Evolutionary conservation across 1,284 basidiomycete species (phyloP).

Genomic region (Heterobasidion annosum): DNA sequence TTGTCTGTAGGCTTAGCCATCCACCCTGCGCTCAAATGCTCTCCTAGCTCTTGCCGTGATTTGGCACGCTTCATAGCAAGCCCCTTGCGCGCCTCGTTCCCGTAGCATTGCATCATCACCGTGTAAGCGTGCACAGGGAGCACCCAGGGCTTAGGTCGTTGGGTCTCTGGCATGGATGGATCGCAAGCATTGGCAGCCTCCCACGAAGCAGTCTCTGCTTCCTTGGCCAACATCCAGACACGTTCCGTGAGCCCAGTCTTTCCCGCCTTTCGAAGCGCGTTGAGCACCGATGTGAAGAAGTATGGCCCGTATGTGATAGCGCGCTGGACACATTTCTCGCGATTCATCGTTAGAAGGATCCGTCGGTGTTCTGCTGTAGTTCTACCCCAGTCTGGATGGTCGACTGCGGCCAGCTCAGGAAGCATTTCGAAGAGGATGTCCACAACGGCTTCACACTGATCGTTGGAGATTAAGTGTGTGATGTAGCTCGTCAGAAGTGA

Average conservation of each 20-base stretch:
- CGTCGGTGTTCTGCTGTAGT: slow-evolving; percentile 13
- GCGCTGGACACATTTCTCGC: slow-evolving; percentile 26
- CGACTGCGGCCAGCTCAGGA: slow-evolving; percentile 38
- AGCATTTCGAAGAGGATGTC: slow-evolving; percentile 40
- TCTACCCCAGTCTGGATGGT: slow-evolving; percentile 27
- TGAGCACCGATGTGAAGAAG: slow-evolving; percentile 48
- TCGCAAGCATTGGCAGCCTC: not conserved
- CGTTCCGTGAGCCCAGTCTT: slow-evolving; percentile 48
- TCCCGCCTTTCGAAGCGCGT: slow-evolving; percentile 50
- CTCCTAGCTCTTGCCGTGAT: not conserved
- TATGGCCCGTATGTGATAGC: slow-evolving; percentile 46
- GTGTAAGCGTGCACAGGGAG: slow-evolving; percentile 64
- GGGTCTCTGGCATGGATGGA: not conserved
- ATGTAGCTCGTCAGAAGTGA: slow-evolving; percentile 46
- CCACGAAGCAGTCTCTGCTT: slow-evolving; percentile 49
- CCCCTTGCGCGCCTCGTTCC: slow-evolving; percentile 31
- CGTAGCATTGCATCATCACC: slow-evolving; percentile 59
- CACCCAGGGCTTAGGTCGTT: slow-evolving; percentile 37
- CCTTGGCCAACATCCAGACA: slow-evolving; percentile 51
- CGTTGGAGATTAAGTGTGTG: slow-evolving; percentile 39
- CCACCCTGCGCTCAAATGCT: not conserved
- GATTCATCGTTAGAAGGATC: slow-evolving; percentile 13
- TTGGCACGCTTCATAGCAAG: slow-evolving; percentile 3
- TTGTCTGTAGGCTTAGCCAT: not conserved
- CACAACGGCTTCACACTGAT: slow-evolving; percentile 33